Conservation (phyloP, 805 yeast species). For the Candida silvicultrix region DNA sequence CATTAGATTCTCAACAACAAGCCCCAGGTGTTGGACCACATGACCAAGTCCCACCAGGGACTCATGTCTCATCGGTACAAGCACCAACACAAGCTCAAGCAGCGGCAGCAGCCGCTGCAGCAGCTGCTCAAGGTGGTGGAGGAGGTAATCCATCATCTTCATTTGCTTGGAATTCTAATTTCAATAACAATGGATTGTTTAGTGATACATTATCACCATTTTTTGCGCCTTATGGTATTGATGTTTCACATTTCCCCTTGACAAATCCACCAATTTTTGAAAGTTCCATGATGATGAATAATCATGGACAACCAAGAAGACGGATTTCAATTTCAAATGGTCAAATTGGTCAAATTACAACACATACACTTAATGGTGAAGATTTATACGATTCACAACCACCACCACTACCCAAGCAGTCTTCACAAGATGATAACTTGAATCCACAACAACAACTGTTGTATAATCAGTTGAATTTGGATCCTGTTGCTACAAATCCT, state of each 20-base stretch:
- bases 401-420: conserved; percentile 8
- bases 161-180: background rate
- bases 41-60: background rate
- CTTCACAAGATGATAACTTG: background rate
- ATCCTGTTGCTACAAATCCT: background rate
- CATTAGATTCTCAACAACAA: background rate
- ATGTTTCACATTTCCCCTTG: conserved; percentile 35
- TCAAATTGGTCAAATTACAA: conserved; percentile 70
- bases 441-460: conserved; percentile 4
- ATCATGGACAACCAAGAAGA: conserved; percentile 38
- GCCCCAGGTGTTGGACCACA: too few species aligned
- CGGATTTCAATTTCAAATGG: conserved; percentile 81
- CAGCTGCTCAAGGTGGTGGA: background rate
- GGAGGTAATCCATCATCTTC: background rate
- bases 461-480: conserved; percentile 9
- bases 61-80: background rate
- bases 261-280: conserved; percentile 41
- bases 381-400: conserved; percentile 30
- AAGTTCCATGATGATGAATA: conserved; percentile 32
- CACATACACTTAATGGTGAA: conserved; percentile 27
- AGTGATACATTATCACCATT: conserved; percentile 34
- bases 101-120: background rate
- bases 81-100: background rate
- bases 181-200: conserved; percentile 4
- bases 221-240: conserved; percentile 38